Evolutionary conservation across 2,329 filamentous ascomycete species (phyloP), one percentile per base, ranked within the genome.

Genomic region (Alternaria sp.): DNA sequence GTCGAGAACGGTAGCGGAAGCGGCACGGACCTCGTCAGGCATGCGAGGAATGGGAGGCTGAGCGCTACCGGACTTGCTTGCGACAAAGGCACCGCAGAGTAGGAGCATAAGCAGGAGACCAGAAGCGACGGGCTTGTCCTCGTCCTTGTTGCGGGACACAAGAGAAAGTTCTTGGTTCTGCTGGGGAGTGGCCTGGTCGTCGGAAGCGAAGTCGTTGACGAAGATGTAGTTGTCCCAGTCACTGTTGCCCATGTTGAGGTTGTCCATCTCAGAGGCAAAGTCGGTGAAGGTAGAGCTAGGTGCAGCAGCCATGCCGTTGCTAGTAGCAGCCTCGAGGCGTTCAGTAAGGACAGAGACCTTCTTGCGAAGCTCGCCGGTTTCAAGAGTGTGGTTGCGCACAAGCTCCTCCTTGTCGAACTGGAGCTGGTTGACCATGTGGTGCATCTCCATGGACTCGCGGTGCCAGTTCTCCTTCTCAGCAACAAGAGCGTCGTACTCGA

Each of bases 61-160:
- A 68, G 88, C 88, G 20, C 89, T 84, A 44, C 89, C 88, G 65
- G 89, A 89, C 81, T 94, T 96, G 32, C 94, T 97, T 63, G 95
- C 91, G 70, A 98, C 93, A 76, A 97, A 97, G 54, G 95, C 95
- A 75, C 95, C 95, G 66, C 97, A 94, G 55, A 99, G 90, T 75
- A 99, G 91, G 69, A 97, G 91, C 93, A 97, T 96, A 80, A 94
- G 90, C 78, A 98, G 85, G 72, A 98, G 82, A 72, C 92, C 88
- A 52, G 93, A 92, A 72, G 94, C 91, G 68, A 92, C 89, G 62
- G 89, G 86, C 60, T 84, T 82, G 59, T 85, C 84, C 54, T 83
- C 78, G 39, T 79, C 77, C 71, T 83, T 80, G 62, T 79, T 78
- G 61, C 80, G 76, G 5, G 79, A 69, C 20, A 81, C 74, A 51